phyloP scores from a whole-genome alignment of 2,329 filamentous ascomycete genomes.

The Chrysoporthe puriensis region DNA sequence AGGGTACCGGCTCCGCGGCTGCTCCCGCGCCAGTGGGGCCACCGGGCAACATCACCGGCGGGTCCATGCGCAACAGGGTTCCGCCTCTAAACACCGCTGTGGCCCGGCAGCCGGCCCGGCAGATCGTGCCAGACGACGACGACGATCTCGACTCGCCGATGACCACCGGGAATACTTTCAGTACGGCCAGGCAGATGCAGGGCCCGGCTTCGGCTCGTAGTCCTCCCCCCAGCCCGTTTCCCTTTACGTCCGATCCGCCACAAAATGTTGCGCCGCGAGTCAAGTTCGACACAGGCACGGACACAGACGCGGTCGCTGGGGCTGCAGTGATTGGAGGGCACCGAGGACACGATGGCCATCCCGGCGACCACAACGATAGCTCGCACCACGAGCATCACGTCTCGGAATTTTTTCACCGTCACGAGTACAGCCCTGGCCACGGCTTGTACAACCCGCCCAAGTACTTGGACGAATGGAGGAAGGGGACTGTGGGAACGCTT shows the following conservation, averaged over 20 bases:
- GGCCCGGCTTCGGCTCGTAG: constrained; percentile 22
- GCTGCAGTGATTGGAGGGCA: constrained; percentile 20
- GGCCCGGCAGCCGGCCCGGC: constrained; percentile 17
- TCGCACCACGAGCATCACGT: constrained; percentile 35
- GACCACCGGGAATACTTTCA: constrained; percentile 32
- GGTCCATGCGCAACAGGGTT: constrained; percentile 27
- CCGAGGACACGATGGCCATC: constrained; percentile 35
- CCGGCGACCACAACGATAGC: constrained; percentile 38
- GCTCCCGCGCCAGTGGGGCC: constrained; percentile 20
- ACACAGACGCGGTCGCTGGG: constrained; percentile 25
- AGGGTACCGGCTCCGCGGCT: constrained; percentile 17
- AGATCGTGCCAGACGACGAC: constrained; percentile 11
- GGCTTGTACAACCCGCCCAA: constrained; percentile 62
- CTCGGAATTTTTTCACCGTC: constrained; percentile 48
- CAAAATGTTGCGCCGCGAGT: constrained; percentile 14
- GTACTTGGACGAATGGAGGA: constrained; percentile 75
- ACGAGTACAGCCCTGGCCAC: constrained; percentile 51
- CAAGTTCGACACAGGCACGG: constrained; percentile 8
- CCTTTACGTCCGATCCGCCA: constrained; percentile 13
- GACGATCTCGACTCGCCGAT: constrained; percentile 29
- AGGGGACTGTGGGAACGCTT: constrained; percentile 65
- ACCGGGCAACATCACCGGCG: constrained; percentile 21
- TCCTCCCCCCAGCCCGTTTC: constrained; percentile 25
- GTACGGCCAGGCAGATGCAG: constrained; percentile 31
- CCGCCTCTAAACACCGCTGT: constrained; percentile 23